These are phyloP conservation scores for Aegle marmelos DNA, from an alignment of 345 rosid genomes.

Conservation along the genomic window DNA sequence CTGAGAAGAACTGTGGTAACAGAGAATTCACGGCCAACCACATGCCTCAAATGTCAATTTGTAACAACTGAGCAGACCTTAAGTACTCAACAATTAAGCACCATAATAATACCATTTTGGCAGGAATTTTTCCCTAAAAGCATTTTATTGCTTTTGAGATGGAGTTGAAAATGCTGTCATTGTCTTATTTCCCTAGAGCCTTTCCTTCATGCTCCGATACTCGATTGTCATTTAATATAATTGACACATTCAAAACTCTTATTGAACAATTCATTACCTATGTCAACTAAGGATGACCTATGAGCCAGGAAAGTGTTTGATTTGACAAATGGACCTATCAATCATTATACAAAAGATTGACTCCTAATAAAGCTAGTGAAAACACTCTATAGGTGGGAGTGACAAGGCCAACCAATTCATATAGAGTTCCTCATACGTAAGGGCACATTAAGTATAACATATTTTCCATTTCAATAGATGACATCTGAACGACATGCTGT, in stretches of 20 bases:
- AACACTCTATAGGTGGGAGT: not conserved
- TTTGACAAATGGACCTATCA: not conserved
- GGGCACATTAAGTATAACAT: not conserved
- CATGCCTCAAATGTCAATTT: not conserved
- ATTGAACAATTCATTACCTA: not conserved
- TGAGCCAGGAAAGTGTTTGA: not conserved
- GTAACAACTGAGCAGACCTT: not conserved
- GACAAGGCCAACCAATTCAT: not conserved
- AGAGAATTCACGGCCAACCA: slow-evolving; percentile 12
- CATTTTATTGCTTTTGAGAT: not conserved
- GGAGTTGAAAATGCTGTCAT: not conserved
- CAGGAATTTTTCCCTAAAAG: not conserved
- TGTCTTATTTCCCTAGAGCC: not conserved
- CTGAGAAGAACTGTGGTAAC: slow-evolving; percentile 5
- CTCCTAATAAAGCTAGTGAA: not conserved
- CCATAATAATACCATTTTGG: not conserved
- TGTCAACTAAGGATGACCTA: not conserved
- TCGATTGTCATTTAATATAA: not conserved
- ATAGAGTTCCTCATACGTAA: not conserved
- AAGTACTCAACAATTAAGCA: not conserved
- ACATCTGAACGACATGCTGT: not conserved
- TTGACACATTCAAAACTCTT: not conserved
- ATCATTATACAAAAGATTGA: not conserved
- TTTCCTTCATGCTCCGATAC: not conserved
- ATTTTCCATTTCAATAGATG: not conserved